phyloP scores from a whole-genome alignment of 805 yeast species.

The Hagleromyces aurorensis region DNA sequence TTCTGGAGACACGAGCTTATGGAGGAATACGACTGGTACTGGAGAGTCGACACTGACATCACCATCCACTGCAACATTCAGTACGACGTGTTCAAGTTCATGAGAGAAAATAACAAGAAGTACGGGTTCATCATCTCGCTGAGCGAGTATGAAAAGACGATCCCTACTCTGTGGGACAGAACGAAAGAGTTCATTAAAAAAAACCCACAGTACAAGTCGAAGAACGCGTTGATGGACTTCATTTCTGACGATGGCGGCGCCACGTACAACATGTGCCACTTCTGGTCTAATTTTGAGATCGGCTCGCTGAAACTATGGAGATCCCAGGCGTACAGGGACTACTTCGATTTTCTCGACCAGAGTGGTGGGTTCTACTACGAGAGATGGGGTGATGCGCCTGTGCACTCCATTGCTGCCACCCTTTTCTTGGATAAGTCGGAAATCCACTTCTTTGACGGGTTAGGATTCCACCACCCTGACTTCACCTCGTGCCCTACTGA shows the following conservation, averaged over 20 bases:
- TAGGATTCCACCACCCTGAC: constrained; percentile 70
- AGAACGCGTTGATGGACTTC: constrained; percentile 53
- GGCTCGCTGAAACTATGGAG: constrained; percentile 68
- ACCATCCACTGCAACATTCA: constrained; percentile 52
- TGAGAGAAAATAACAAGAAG: constrained; percentile 46
- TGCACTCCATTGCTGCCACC: constrained; percentile 73
- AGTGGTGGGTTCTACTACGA: constrained; percentile 79
- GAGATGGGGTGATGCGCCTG: constrained; percentile 92
- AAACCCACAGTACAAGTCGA: constrained; percentile 36
- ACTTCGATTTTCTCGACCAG: constrained; percentile 54
- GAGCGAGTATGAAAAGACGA: constrained; percentile 54
- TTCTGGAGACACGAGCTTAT: constrained; percentile 55
- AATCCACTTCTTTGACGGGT: constrained; percentile 63
- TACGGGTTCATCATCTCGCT: constrained; percentile 65
- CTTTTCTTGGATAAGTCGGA: constrained; percentile 48
- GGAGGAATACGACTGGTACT: constrained; percentile 54
- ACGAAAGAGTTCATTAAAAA: constrained; percentile 38
- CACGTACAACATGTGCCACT: constrained; percentile 67
- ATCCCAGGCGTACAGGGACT: constrained; percentile 45
- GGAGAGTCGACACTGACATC: constrained; percentile 74
- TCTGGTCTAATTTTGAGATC: constrained; percentile 75
- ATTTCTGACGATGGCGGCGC: constrained; percentile 56
- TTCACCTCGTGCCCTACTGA: constrained; percentile 57
- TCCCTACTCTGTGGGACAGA: constrained; percentile 55
- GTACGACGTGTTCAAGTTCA: constrained; percentile 52